Base-by-base conservation (phyloP, 2,329 filamentous ascomycete species). In the Neodidymelliopsis sp. region DNA sequence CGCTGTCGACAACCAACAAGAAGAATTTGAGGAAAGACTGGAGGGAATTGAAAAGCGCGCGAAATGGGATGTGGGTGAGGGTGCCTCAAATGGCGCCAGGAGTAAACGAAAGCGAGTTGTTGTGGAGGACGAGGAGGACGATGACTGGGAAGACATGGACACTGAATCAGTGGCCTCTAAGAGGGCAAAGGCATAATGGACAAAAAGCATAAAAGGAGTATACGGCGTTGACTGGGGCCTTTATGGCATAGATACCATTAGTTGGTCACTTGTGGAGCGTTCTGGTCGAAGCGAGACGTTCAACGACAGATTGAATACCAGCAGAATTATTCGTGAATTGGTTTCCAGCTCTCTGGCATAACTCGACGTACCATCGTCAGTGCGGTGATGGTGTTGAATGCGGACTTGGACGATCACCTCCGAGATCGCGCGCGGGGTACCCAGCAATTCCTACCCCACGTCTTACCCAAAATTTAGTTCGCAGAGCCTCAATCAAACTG, bases 11-110 rank as follows among this genome's bases (percentile, higher is more conserved):
- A 82, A 81, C 36, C 87, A 93, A 12, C 83, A 89, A 63, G 81
- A 85, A 39, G 89, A 91, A 59, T 93, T 91, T 70, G 82, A 82
- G n/a, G 79, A 84, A 42, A 75, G 91, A 29, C 72, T 93, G 27
- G 78, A 83, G 41, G 74, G 63, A 19, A 68, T 77, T 2, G 67
- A 73, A 56, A 71, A 66, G 60, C 65, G 71, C 23, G 69, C 49
- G 15, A 54, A 53, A 18, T 65, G 59, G 50, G 56, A 36, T 2
- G 48, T 44, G 6, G 66, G 63, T 9, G 57, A 59, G 24, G 54
- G 33, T 24, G 40, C 49, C 9, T 41, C 49, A 3, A 59, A 55
- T 9, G 60, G 60, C 0, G 51, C 48, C 6, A 58, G 41, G 49
- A 61, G 58, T 27, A 75, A 74, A 62, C 63, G 70, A 30, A 74